Base-by-base conservation (phyloP, 768 basidiomycete species). In the Kwoniella heveanensis region DNA sequence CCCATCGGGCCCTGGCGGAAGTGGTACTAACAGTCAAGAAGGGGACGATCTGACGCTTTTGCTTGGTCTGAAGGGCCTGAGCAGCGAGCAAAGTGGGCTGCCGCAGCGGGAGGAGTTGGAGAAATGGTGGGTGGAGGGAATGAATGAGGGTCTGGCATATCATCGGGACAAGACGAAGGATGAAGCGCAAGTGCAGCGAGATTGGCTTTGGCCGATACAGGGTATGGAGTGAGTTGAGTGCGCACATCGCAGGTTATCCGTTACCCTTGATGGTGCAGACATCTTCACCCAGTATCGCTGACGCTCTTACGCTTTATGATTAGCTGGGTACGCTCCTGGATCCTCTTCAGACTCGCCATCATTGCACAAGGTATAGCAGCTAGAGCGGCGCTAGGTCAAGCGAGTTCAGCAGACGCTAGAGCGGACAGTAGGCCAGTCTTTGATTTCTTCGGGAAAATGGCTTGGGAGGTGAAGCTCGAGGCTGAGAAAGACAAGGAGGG, bases 281-380 rank as follows among this genome's bases (percentile, higher is more conserved):
- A 49, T 7, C 9, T 7, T 49, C 47, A 49, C 8, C 6, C 8
- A 36, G 32, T 6, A 49, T 37, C 36, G 22, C 1, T 25, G 37
- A 46, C 49, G n/a, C 10, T 39, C 19, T 47, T 5, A 19, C 46
- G 5, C 46, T 7, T 8, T 8, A 8, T 19, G 46, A 47, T 19
- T 62, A 54, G 69, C 2, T 71, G 65, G 60, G 56, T 63, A 32
- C 49, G 46, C 37, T 54, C 53, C 55, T 78, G 68, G 58, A 66
- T 75, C 17, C 48, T 72, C 2, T 79, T 74, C 66, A 57, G 66
- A 90, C 79, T 90, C 25, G 84, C 90, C 0, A 84, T 95, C 62
- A 94, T 96, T 68, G 82, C 86, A 1, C 92, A 96, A 80, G 92
- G 92, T 2, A 92, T 96, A 66, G 90, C 92, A 1, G 92, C 92